These are phyloP conservation scores for Penicillium roqueforti DNA, from an alignment of 495 filamentous ascomycete genomes.

Conservation along the genomic window DNA sequence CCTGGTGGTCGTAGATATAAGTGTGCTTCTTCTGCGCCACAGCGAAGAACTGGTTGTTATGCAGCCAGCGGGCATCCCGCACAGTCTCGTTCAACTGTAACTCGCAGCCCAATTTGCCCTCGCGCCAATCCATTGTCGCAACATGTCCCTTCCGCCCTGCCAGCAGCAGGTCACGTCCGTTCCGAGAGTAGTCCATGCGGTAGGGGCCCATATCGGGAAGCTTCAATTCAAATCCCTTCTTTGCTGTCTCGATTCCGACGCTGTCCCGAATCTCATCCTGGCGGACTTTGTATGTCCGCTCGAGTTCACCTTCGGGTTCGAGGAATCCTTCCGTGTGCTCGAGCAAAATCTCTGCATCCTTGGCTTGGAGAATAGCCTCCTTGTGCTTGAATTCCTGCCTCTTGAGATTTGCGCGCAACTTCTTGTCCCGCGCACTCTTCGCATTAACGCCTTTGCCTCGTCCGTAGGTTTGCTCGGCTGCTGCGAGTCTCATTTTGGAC, in stretches of 20 bases:
- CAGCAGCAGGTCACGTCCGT: slow-evolving; percentile 78
- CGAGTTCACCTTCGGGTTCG: slow-evolving; percentile 82
- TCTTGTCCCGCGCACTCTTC: slow-evolving; percentile 72
- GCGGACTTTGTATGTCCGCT: slow-evolving; percentile 84
- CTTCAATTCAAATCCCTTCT: slow-evolving; percentile 88
- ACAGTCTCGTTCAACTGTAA: slow-evolving; percentile 86
- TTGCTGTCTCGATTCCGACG: slow-evolving; percentile 76
- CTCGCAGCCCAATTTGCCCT: slow-evolving; percentile 85
- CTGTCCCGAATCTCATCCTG: slow-evolving; percentile 78
- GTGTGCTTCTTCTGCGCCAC: slow-evolving; percentile 98
- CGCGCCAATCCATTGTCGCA: slow-evolving; percentile 94
- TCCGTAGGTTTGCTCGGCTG: slow-evolving; percentile 78
- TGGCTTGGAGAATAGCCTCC: slow-evolving; percentile 71
- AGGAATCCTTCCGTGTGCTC: slow-evolving; percentile 85
- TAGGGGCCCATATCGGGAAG: slow-evolving; percentile 83
- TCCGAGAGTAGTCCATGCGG: slow-evolving; percentile 77
- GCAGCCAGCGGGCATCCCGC: slow-evolving; percentile 84
- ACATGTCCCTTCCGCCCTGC: slow-evolving; percentile 92
- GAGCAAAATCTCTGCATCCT: slow-evolving; percentile 91
- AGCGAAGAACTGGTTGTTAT: slow-evolving; percentile 94
- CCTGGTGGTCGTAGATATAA: slow-evolving; percentile 87
- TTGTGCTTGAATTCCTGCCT: slow-evolving; percentile 77
- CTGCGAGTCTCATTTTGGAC: slow-evolving; percentile 40
- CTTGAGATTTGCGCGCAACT: slow-evolving; percentile 74
- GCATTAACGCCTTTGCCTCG: slow-evolving; percentile 65